These are phyloP conservation scores for Xylariaceae sp. DNA, from an alignment of 2,329 filamentous ascomycete genomes.

Conservation along the genomic window DNA sequence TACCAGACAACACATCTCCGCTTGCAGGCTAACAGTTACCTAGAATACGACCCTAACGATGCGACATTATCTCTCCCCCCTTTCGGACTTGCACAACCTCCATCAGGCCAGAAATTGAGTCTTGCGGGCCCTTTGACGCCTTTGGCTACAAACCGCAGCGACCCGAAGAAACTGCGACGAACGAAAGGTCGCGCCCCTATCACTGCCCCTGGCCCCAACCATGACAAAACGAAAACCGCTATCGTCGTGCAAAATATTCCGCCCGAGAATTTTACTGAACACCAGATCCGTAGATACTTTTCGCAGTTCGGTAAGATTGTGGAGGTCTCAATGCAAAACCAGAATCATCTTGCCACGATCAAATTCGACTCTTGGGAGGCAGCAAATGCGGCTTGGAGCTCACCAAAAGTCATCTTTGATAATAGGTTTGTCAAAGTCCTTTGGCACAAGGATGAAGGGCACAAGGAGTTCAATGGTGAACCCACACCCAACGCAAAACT, in stretches of 20 bases:
- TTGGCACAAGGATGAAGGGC: constrained; percentile 59
- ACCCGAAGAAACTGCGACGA: constrained; percentile 38
- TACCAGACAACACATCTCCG: not conserved
- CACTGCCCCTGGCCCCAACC: constrained; percentile 59
- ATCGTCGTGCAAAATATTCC: constrained; percentile 78
- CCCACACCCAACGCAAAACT: constrained; percentile 28
- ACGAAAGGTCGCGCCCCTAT: constrained; percentile 52
- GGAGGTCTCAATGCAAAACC: constrained; percentile 60
- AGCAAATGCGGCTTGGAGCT: constrained; percentile 68
- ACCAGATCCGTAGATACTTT: constrained; percentile 65
- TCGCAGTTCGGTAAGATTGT: constrained; percentile 64
- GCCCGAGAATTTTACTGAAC: constrained; percentile 63
- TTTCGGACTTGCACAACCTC: constrained; percentile 14
- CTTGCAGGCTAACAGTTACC: constrained; percentile 14
- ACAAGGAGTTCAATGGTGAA: constrained; percentile 25
- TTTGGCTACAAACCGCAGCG: constrained; percentile 28
- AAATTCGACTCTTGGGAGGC: constrained; percentile 63
- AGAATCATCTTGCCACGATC: constrained; percentile 65
- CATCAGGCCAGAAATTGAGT: constrained; percentile 19
- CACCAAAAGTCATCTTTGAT: constrained; percentile 76
- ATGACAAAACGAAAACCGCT: constrained; percentile 60
- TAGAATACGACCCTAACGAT: constrained; percentile 58
- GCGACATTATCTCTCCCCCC: constrained; percentile 36
- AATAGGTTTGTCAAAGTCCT: constrained; percentile 83
- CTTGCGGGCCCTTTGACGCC: constrained; percentile 14